Percentiles rank a stretch among this genome's conserved stretches.
phyloP scores from a whole-genome alignment of 768 basidiomycete genomes.

The Vararia minispora region DNA sequence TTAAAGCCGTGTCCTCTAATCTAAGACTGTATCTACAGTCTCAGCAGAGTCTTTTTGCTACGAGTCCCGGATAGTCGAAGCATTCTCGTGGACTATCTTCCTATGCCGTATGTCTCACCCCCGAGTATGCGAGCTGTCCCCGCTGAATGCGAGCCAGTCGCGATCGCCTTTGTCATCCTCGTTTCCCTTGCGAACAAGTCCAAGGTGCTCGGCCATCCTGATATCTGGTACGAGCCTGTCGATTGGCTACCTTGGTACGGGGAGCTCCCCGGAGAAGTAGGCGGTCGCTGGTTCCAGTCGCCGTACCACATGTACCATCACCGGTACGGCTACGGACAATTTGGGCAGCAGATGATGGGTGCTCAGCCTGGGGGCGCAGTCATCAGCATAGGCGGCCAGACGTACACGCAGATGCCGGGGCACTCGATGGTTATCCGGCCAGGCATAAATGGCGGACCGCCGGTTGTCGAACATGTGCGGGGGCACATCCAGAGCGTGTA shows the following conservation, averaged over 20 bases:
- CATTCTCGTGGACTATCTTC: constrained; percentile 70
- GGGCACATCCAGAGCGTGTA: constrained; percentile 17
- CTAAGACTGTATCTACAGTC: constrained; percentile 26
- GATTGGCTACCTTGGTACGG: constrained; percentile 69
- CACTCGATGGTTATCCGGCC: constrained; percentile 63
- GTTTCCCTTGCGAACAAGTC: constrained; percentile 45
- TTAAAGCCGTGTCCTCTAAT: no score
- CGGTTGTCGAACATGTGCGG: constrained; percentile 53
- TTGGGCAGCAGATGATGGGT: no score
- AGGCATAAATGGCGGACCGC: constrained; percentile 43
- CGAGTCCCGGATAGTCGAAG: constrained; percentile 70
- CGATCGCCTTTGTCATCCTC: constrained; percentile 42
- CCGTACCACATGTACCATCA: no score
- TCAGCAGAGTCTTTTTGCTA: constrained; percentile 51
- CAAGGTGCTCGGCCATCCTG: constrained; percentile 38
- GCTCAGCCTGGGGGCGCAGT: constrained; percentile 20
- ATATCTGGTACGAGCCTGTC: constrained; percentile 48
- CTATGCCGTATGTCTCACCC: constrained; percentile 14
- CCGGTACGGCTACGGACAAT: no score
- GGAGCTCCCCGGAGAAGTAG: no score
- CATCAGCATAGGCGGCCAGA: constrained; percentile 23
- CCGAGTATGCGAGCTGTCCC: constrained; percentile 1
- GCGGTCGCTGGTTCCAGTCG: no score
- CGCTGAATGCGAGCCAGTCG: constrained; percentile 20
- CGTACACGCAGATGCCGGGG: constrained; percentile 42